Conservation (phyloP, 345 rosid genomes). For the Heritiera littoralis region DNA sequence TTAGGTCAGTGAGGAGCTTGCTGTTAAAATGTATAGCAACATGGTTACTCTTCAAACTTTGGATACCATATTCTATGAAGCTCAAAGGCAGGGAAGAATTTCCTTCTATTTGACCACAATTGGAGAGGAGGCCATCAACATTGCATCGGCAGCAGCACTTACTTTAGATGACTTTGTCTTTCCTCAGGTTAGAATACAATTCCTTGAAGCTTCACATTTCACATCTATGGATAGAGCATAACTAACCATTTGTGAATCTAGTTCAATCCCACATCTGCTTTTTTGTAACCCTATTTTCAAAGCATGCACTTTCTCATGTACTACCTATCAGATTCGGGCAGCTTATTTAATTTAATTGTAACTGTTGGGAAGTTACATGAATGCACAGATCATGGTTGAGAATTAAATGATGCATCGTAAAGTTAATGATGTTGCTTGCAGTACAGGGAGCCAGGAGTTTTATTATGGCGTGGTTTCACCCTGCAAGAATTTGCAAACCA, state of each 20-base stretch:
- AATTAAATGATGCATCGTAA: neutral
- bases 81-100: constrained; percentile 61
- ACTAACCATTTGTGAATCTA: neutral
- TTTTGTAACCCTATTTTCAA: neutral
- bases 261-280: neutral
- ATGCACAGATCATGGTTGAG: neutral
- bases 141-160: constrained; percentile 64
- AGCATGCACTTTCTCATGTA: neutral
- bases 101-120: constrained; percentile 53
- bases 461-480: constrained; percentile 81
- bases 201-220: neutral
- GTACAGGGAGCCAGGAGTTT: constrained; percentile 65
- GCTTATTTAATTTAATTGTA: neutral
- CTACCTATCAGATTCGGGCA: neutral
- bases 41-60: constrained; percentile 55
- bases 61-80: constrained; percentile 53
- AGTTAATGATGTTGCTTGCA: constrained; percentile 20
- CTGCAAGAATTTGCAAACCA: constrained; percentile 83
- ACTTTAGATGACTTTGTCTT: constrained; percentile 41
- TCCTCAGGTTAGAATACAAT: constrained; percentile 40
- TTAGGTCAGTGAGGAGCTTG: constrained; percentile 46
- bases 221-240: neutral
- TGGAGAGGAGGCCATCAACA: constrained; percentile 60
- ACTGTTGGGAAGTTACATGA: neutral
- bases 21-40: constrained; percentile 45